A percentile compares a stretch with the other conserved stretches of the same genome.
Evolutionary conservation across 2,329 filamentous ascomycete genomes (phyloP).

Genomic region (Cercospora nicotianae): DNA sequence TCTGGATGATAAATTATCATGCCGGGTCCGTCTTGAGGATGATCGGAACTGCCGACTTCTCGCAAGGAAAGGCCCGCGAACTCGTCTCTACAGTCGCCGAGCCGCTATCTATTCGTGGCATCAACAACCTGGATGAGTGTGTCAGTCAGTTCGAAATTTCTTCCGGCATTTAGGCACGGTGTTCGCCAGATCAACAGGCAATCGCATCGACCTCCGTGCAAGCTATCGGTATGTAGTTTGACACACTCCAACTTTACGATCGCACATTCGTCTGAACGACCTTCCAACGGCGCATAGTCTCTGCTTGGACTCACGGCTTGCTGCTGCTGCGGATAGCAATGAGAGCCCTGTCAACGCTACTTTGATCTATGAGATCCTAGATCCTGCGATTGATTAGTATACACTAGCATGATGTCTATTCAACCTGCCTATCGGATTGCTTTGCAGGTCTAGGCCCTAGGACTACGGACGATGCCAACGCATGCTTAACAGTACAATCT

Average conservation of each 20-base stretch:
- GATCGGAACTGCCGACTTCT: conserved; percentile 64
- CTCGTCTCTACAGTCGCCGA: conserved; percentile 84
- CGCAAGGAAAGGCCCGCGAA: conserved; percentile 83
- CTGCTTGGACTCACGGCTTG: not conserved
- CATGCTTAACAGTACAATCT: not conserved
- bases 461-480: not conserved
- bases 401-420: not conserved
- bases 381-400: not conserved
- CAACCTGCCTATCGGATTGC: not conserved
- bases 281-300: not conserved
- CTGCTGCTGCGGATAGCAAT: not conserved
- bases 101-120: conserved; percentile 83
- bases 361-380: not conserved
- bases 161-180: conserved; percentile 79
- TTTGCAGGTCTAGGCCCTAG: not conserved
- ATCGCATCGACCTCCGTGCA: not conserved
- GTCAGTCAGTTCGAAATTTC: conserved; percentile 99
- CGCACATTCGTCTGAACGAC: too few relatives aligned
- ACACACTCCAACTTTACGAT: too few relatives aligned
- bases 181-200: not conserved
- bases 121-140: conserved; percentile 98
- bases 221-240: not conserved
- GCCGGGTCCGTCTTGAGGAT: not conserved
- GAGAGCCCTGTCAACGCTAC: not conserved
- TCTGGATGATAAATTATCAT: not conserved